These are phyloP conservation scores for Cytospora chrysosperma DNA, from an alignment of 2,329 filamentous ascomycete species.

Conservation along the genomic window DNA sequence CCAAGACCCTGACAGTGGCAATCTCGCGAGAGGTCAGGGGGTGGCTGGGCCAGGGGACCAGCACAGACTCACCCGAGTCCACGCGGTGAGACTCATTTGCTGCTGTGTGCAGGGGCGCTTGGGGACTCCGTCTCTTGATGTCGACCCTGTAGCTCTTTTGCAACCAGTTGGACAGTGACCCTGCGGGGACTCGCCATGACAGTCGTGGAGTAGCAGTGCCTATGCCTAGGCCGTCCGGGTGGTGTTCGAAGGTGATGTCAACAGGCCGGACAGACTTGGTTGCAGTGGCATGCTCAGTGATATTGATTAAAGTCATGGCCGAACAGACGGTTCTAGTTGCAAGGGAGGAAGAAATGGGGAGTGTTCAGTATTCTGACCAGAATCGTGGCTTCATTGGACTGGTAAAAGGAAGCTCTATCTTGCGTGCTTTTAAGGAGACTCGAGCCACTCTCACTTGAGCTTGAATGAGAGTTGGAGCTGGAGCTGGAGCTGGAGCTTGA, in stretches of 20 bases:
- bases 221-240: conserved; percentile 21
- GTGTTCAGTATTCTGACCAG: neutral
- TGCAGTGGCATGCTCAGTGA: neutral
- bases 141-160: conserved; percentile 21
- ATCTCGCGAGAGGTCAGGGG: conserved; percentile 17
- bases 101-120: neutral
- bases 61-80: conserved; percentile 3
- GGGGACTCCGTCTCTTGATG: neutral
- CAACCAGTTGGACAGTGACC: conserved; percentile 5
- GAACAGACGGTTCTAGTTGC: neutral
- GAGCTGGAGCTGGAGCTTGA: too few species aligned
- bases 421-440: too few species aligned
- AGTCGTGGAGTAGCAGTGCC: conserved; percentile 15
- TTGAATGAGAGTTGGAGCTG: too few species aligned
- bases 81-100: conserved; percentile 6
- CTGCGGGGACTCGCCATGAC: conserved; percentile 19
- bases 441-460: too few species aligned
- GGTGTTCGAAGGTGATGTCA: conserved; percentile 21
- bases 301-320: conserved; percentile 12
- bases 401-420: neutral
- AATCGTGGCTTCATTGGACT: too few species aligned
- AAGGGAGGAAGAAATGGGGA: neutral
- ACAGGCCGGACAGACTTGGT: neutral
- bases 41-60: conserved; percentile 11
- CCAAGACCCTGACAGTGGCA: conserved; percentile 11